A percentile compares a stretch with the other conserved stretches of the same genome.
phyloP scores from a whole-genome alignment of 2,329 filamentous ascomycete species.

The Talaromyces sp. region DNA sequence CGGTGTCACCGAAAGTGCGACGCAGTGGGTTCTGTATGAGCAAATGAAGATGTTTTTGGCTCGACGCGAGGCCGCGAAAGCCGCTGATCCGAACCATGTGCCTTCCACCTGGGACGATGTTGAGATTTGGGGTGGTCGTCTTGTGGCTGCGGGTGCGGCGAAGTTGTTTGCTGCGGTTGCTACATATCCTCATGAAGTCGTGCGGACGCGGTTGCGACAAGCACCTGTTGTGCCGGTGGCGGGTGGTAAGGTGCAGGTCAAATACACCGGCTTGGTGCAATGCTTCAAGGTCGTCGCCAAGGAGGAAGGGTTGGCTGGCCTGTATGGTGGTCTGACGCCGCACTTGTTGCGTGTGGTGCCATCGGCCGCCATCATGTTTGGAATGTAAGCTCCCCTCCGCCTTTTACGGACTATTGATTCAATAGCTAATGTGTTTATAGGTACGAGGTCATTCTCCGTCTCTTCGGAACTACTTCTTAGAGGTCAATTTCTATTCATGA shows the following conservation, averaged over 20 bases:
- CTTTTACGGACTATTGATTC: constrained; percentile 29
- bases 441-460: constrained; percentile 37
- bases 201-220: constrained; percentile 79
- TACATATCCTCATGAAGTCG: constrained; percentile 91
- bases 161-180: constrained; percentile 81
- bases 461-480: constrained; percentile 37
- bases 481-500: not conserved
- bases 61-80: constrained; percentile 59
- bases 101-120: constrained; percentile 71
- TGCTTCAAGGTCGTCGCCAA: constrained; percentile 86
- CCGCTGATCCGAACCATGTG: constrained; percentile 57
- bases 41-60: constrained; percentile 78
- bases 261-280: constrained; percentile 85
- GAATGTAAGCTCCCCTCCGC: constrained; percentile 61
- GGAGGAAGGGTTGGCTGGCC: constrained; percentile 79
- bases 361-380: constrained; percentile 94
- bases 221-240: constrained; percentile 77
- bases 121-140: constrained; percentile 75
- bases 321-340: constrained; percentile 89
- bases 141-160: constrained; percentile 70
- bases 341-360: constrained; percentile 90
- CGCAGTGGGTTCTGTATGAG: constrained; percentile 95
- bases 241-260: constrained; percentile 62
- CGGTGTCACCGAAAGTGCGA: constrained; percentile 81
- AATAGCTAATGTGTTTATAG: constrained; percentile 22